These are phyloP conservation scores for Pythium graminicola DNA, from an alignment of 352 stramenopile genomes.

Conservation along the genomic window DNA sequence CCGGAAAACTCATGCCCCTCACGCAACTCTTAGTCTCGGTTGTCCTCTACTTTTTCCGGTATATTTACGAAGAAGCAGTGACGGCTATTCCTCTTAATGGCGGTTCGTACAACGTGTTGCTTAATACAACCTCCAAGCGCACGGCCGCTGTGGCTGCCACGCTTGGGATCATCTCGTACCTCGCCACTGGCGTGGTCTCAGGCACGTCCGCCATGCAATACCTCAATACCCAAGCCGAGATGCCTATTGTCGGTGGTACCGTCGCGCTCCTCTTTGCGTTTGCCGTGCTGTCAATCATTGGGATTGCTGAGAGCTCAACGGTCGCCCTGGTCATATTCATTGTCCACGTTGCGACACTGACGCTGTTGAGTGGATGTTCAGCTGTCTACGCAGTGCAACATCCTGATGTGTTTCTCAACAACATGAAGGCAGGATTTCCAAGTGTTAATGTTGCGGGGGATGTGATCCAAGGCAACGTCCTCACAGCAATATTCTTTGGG, in stretches of 20 bases:
- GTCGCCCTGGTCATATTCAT: conserved; percentile 91
- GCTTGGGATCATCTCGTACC: conserved; percentile 94
- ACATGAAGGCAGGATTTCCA: conserved; percentile 82
- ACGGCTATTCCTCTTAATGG: conserved; percentile 94
- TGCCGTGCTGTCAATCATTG: conserved; percentile 83
- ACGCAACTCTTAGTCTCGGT: conserved; percentile 84
- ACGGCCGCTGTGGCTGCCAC: conserved; percentile 90
- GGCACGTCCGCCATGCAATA: conserved; percentile 85
- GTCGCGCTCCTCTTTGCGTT: conserved; percentile 90
- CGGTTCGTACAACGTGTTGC: conserved; percentile 94
- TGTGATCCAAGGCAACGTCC: conserved; percentile 68
- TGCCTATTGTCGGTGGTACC: conserved; percentile 72
- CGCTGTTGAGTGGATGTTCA: conserved; percentile 71
- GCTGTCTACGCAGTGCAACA: conserved; percentile 76
- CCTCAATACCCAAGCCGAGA: conserved; percentile 62
- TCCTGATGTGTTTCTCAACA: conserved; percentile 67
- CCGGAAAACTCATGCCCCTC: conserved; percentile 87
- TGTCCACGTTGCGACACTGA: conserved; percentile 79
- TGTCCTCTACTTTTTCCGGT: conserved; percentile 85
- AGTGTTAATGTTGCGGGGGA: conserved; percentile 82
- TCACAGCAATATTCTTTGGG: conserved; percentile 87
- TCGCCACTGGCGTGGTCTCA: conserved; percentile 91
- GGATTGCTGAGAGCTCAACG: conserved; percentile 90
- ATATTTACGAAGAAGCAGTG: conserved; percentile 94
- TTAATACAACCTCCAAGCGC: conserved; percentile 94